A percentile compares a stretch with the other conserved stretches of the same genome.
Conservation (phyloP, 768 basidiomycete genomes). For the Sarcomyxa edulis region DNA sequence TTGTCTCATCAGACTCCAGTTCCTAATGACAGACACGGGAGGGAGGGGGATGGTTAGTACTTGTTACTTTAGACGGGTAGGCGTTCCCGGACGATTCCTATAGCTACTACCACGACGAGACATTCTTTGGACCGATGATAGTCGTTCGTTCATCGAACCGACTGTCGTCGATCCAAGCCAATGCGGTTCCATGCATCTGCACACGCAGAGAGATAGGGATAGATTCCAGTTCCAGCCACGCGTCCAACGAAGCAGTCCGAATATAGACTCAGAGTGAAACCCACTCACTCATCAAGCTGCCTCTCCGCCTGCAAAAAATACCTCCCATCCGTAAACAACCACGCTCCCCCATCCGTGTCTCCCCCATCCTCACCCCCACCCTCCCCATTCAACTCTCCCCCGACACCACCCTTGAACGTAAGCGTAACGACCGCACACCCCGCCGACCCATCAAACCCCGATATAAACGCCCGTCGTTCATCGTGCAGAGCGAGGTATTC, state of each 20-base stretch:
- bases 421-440: constrained; percentile 26
- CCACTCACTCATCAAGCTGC: constrained; percentile 79
- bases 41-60: not conserved
- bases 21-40: constrained; percentile 47
- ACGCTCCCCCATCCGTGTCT: constrained; percentile 66
- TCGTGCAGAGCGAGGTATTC: constrained; percentile 88
- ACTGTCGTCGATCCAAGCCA: too few species aligned
- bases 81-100: too few species aligned
- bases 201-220: too few species aligned
- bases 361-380: constrained; percentile 58
- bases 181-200: too few species aligned
- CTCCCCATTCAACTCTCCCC: constrained; percentile 73
- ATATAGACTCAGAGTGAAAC: too few species aligned
- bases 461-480: constrained; percentile 81
- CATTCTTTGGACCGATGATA: too few species aligned
- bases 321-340: constrained; percentile 91
- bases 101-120: too few species aligned
- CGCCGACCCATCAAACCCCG: constrained; percentile 92
- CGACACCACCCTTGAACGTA: too few species aligned
- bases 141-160: too few species aligned
- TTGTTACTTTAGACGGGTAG: not conserved
- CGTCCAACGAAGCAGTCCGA: not conserved
- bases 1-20: constrained; percentile 93
- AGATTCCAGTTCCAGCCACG: not conserved
- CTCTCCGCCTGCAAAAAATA: constrained; percentile 92